phyloP scores from a whole-genome alignment of 257 asterid genomes.

The Fraxinus americana region DNA sequence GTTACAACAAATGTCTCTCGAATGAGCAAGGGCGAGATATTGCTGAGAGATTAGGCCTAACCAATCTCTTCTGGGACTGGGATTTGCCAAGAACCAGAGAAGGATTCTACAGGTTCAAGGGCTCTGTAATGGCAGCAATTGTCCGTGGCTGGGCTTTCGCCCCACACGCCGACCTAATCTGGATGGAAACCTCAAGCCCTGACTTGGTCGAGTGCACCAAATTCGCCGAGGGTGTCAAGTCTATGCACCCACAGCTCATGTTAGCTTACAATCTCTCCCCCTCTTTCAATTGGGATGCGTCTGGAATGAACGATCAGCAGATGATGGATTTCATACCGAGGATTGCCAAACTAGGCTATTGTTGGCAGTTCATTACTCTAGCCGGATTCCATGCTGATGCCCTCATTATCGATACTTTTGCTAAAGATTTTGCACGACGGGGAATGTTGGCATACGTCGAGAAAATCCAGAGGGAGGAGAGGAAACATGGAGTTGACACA shows the following conservation, averaged over 20 bases:
- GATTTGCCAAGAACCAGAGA: slow-evolving; percentile 92
- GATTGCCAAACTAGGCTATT: slow-evolving; percentile 77
- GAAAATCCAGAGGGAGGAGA: slow-evolving; percentile 89
- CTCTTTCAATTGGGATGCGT: slow-evolving; percentile 97
- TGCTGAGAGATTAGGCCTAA: slow-evolving; percentile 62
- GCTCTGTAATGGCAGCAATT: slow-evolving; percentile 79
- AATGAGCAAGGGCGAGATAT: slow-evolving; percentile 72
- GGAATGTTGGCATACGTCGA: slow-evolving; percentile 97
- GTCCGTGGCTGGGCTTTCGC: slow-evolving; percentile 93
- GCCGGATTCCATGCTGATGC: slow-evolving; percentile 96
- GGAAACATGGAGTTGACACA: slow-evolving; percentile 87
- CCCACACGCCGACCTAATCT: slow-evolving; percentile 66
- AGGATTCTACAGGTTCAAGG: slow-evolving; percentile 84
- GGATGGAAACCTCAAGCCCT: slow-evolving; percentile 97
- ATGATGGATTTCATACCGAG: slow-evolving; percentile 87
- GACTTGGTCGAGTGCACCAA: slow-evolving; percentile 85
- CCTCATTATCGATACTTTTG: slow-evolving; percentile 75
- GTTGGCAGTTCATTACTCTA: slow-evolving; percentile 96
- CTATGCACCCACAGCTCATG: slow-evolving; percentile 71
- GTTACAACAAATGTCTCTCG: slow-evolving; percentile 68
- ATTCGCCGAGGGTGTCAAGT: slow-evolving; percentile 75
- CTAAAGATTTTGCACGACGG: slow-evolving; percentile 69
- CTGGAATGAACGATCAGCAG: slow-evolving; percentile 84
- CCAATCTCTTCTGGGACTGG: slow-evolving; percentile 86
- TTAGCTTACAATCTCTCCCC: slow-evolving; percentile 94